Conservation (phyloP, 1,284 basidiomycete species). For the Rhodotorula sp. region DNA sequence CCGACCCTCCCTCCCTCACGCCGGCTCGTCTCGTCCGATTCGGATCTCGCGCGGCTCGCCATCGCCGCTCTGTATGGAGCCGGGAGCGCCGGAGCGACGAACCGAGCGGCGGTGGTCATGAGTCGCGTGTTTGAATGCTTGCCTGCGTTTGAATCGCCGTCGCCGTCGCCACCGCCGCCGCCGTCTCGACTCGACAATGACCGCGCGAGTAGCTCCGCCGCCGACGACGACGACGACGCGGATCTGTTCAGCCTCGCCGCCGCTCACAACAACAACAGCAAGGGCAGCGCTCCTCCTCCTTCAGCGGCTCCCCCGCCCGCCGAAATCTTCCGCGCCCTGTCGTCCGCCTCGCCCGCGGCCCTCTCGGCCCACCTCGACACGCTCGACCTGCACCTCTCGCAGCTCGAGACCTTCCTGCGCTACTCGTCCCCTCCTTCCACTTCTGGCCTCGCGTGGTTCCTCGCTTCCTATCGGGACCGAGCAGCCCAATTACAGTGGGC, state of each 20-base stretch:
- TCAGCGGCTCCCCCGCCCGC: slow-evolving; percentile 62
- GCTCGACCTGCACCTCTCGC: slow-evolving; percentile 88
- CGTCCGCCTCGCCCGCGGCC: slow-evolving; percentile 54
- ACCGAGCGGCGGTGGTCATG: slow-evolving; percentile 76
- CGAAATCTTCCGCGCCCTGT: slow-evolving; percentile 60
- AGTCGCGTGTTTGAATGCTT: slow-evolving; percentile 88
- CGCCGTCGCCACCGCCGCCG: background rate
- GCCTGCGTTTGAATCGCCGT: slow-evolving; percentile 61
- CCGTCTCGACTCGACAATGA: background rate
- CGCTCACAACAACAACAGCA: background rate
- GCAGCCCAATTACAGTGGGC: slow-evolving; percentile 79
- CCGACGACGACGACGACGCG: background rate
- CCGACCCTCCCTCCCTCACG: slow-evolving; percentile 69
- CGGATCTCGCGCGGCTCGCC: slow-evolving; percentile 77
- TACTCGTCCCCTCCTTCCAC: slow-evolving; percentile 74
- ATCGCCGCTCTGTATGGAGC: slow-evolving; percentile 81
- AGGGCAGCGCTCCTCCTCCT: background rate
- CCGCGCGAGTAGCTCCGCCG: too few species aligned
- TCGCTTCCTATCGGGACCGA: slow-evolving; percentile 68
- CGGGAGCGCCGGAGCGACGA: slow-evolving; percentile 43
- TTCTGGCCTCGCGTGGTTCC: slow-evolving; percentile 67
- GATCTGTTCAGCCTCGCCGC: slow-evolving; percentile 19
- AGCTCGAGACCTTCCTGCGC: slow-evolving; percentile 80
- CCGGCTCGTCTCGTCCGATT: slow-evolving; percentile 74
- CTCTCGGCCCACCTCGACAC: slow-evolving; percentile 81